These are phyloP conservation scores for Esteya vermicola DNA, from an alignment of 2,329 filamentous ascomycete genomes.

Conservation along the genomic window DNA sequence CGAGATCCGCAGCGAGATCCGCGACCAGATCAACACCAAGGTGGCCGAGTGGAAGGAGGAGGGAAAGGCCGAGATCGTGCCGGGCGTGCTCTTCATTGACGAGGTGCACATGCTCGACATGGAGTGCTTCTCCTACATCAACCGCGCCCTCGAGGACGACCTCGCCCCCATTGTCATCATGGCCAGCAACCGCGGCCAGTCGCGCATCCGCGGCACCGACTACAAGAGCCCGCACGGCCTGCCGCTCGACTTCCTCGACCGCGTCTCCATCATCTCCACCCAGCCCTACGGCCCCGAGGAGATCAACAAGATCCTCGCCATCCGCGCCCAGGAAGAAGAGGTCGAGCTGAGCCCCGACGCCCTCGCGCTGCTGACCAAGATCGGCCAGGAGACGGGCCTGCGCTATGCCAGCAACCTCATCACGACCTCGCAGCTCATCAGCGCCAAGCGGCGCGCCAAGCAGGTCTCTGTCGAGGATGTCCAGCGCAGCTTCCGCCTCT, in stretches of 20 bases:
- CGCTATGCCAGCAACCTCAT: slow-evolving; percentile 97
- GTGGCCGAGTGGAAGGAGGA: slow-evolving; percentile 99
- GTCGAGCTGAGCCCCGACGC: slow-evolving; percentile 84
- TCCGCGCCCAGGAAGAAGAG: slow-evolving; percentile 91
- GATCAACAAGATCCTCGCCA: slow-evolving; percentile 81
- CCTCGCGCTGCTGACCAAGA: slow-evolving; percentile 85
- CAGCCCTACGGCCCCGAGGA: slow-evolving; percentile 71
- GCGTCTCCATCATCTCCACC: slow-evolving; percentile 92
- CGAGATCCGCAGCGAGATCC: slow-evolving; percentile 92
- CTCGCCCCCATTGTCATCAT: slow-evolving; percentile 97
- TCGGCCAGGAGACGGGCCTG: slow-evolving; percentile 81
- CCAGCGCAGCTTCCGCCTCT: slow-evolving; percentile 82
- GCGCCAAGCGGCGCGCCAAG: slow-evolving; percentile 71
- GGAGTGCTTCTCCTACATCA: slow-evolving; percentile 97
- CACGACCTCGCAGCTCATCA: slow-evolving; percentile 79
- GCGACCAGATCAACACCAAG: slow-evolving; percentile 98
- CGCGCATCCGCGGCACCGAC: slow-evolving; percentile 82
- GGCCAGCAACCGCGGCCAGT: slow-evolving; percentile 90
- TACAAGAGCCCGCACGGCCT: slow-evolving; percentile 89
- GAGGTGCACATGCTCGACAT: slow-evolving; percentile 99
- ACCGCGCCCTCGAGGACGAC: slow-evolving; percentile 88
- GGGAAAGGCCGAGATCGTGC: slow-evolving; percentile 95
- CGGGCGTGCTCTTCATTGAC: slow-evolving; percentile 93
- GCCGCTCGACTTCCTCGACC: slow-evolving; percentile 89
- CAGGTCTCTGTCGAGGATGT: slow-evolving; percentile 80